A percentile compares a stretch with the other conserved stretches of the same genome.
Conservation (phyloP, 2,329 filamentous ascomycete species). For the Trichoderma sp. region DNA sequence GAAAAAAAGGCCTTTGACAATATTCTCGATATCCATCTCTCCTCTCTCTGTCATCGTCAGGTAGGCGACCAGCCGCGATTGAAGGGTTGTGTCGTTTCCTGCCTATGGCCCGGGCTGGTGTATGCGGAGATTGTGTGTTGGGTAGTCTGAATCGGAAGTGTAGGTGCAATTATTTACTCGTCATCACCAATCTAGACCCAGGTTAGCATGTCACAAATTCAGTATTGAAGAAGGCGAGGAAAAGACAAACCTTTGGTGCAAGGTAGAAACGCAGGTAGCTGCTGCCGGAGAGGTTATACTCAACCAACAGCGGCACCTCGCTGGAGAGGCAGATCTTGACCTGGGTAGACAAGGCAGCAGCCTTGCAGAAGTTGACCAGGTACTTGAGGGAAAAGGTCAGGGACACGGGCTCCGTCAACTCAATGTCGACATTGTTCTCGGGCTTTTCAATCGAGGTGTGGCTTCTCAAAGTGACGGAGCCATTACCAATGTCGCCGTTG, state of each 20-base stretch:
- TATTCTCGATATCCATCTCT: conserved; percentile 16
- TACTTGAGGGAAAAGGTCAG: conserved; percentile 99
- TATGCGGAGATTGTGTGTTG: not conserved
- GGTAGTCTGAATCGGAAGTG: not conserved
- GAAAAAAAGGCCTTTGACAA: conserved; percentile 3
- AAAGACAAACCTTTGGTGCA: conserved; percentile 78
- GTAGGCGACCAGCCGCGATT: not conserved
- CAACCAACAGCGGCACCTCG: conserved; percentile 92
- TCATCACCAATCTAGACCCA: conserved; percentile 38
- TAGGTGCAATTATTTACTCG: conserved; percentile 34
- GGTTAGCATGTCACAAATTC: not conserved
- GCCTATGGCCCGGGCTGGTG: conserved; percentile 12
- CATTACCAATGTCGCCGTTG: conserved; percentile 92
- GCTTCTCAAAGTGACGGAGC: conserved; percentile 84
- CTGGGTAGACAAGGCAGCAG: conserved; percentile 71
- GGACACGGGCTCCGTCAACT: conserved; percentile 85
- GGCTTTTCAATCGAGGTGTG: conserved; percentile 89
- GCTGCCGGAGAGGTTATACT: conserved; percentile 77
- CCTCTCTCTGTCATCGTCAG: not conserved
- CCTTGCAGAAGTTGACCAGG: conserved; percentile 99
- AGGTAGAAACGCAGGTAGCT: conserved; percentile 96
- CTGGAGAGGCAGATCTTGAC: conserved; percentile 94
- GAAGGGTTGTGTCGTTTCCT: not conserved
- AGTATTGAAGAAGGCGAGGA: not conserved
- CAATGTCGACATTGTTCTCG: conserved; percentile 79